A percentile compares a stretch with the other conserved stretches of the same genome.
phyloP scores from a whole-genome alignment of 768 basidiomycete genomes.

The Rhodotorula graminis region DNA sequence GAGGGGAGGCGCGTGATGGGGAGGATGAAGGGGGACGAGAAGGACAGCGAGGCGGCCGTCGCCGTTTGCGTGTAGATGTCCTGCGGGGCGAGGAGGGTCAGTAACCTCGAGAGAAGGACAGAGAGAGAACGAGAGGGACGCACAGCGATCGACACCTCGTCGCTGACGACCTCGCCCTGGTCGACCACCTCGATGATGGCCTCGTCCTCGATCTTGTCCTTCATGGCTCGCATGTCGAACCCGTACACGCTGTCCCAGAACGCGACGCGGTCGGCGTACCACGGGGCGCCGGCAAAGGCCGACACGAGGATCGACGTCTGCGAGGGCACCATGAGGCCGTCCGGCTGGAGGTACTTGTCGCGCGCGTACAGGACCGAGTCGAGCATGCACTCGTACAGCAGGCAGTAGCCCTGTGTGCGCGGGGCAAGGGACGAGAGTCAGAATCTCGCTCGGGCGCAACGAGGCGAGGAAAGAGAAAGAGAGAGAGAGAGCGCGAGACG shows the following conservation, averaged over 20 bases:
- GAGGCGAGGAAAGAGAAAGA: background rate
- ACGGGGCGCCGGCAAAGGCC: conserved; percentile 68
- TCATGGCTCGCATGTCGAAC: conserved; percentile 83
- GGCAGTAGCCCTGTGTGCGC: conserved; percentile 48
- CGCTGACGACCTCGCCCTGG: conserved; percentile 61
- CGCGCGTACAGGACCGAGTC: conserved; percentile 87
- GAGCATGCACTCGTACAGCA: conserved; percentile 85
- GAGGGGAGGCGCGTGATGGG: conserved; percentile 39
- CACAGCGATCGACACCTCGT: conserved; percentile 66
- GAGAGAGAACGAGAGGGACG: conserved; percentile 27
- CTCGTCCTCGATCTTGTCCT: conserved; percentile 66
- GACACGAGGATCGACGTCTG: conserved; percentile 81
- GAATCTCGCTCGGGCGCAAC: background rate
- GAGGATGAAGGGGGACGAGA: conserved; percentile 71
- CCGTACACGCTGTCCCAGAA: conserved; percentile 94
- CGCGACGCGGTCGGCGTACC: conserved; percentile 71
- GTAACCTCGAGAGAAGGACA: background rate
- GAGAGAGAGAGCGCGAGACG: conserved; percentile 39
- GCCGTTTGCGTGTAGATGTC: conserved; percentile 68
- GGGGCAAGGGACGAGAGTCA: too few species aligned
- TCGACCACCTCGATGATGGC: conserved; percentile 76
- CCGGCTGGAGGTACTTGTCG: conserved; percentile 63
- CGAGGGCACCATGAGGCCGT: conserved; percentile 82
- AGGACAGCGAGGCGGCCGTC: conserved; percentile 68
- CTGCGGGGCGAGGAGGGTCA: conserved; percentile 48